Evolutionary conservation across 441 rosid genomes (phyloP), one percentile per base, ranked within the genome.

Genomic region (Populus hybrid): DNA sequence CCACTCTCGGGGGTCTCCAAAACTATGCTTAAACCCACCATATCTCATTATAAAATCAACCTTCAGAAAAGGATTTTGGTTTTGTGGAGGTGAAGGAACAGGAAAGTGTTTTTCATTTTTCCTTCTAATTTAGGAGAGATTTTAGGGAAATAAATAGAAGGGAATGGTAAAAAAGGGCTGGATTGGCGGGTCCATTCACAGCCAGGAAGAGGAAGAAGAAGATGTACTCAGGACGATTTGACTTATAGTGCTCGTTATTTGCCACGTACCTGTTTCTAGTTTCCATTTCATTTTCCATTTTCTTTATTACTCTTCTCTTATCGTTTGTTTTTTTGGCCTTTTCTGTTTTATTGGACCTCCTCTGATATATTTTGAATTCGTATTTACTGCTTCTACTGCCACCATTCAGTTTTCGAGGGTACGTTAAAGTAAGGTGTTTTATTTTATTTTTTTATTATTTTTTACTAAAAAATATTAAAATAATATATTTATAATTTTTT

Each of bases 1-100:
- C 74, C 80, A 61, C 77, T 24, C 71, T 80, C 84, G 7, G 84
- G 87, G 32, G 82, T 81, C 80, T 94, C 98, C 78, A 94, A 75
- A 67, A 92, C 87, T 74, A 94, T 79, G 75, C 98, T 91, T 74
- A 94, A 83, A 65, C 97, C 98, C 84, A 87, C 97, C 98, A 94
- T 94, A 26, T 86, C 86, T 86, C 85, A 78, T 79, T 57, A 77
- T 69, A 63, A 32, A 16, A 10, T 5, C 5, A 5, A 74, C 10
- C 63, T 18, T 2, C 5, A 35, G 59, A 32, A 5, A 16, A 9
- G 30, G 28, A 67, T 14, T 16, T 1, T 64, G 32, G 16, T 10
- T 14, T 24, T 21, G 35, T 0, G 36, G 35, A 6, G 32, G 26
- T 67, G 16, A 2, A 4, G 34, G 30, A 30, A 67, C 32, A 4